Evolutionary conservation across 306 rosid genomes (phyloP).

Genomic region (Vigna trinervia): DNA sequence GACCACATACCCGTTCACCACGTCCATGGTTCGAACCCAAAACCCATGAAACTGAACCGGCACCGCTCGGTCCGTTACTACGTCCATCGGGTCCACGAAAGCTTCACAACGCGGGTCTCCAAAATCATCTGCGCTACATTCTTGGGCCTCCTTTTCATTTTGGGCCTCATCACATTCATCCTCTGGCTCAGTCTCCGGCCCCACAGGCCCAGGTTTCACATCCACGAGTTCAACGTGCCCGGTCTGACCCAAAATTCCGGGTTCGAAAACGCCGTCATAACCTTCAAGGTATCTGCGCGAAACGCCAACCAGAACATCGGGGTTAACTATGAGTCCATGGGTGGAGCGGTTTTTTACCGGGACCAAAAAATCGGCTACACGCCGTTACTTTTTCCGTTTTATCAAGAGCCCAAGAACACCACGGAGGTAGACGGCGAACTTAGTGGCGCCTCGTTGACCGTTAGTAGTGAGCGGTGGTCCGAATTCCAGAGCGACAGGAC

Average conservation of each 20-base stretch:
- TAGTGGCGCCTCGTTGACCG: slow-evolving; percentile 57
- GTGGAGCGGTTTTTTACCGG: slow-evolving; percentile 60
- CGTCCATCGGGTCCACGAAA: slow-evolving; percentile 78
- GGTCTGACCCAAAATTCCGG: slow-evolving; percentile 62
- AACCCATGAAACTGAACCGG: slow-evolving; percentile 59
- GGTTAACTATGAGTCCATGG: slow-evolving; percentile 62
- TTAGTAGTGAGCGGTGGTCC: slow-evolving; percentile 62
- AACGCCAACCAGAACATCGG: slow-evolving; percentile 80
- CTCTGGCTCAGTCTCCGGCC: slow-evolving; percentile 90
- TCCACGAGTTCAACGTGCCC: slow-evolving; percentile 66
- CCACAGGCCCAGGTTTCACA: slow-evolving; percentile 79
- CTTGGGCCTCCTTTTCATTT: slow-evolving; percentile 58
- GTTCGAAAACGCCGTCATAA: slow-evolving; percentile 53
- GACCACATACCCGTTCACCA: slow-evolving; percentile 54
- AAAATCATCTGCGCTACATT: slow-evolving; percentile 72
- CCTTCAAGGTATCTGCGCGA: slow-evolving; percentile 62
- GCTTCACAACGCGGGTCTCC: slow-evolving; percentile 74
- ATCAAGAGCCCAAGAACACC: slow-evolving; percentile 74
- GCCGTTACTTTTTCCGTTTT: slow-evolving; percentile 55
- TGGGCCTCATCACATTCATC: slow-evolving; percentile 70
- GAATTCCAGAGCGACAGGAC: slow-evolving; percentile 68
- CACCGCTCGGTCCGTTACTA: slow-evolving; percentile 68
- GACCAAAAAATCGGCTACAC: slow-evolving; percentile 63
- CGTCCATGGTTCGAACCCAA: slow-evolving; percentile 31
- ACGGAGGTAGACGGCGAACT: slow-evolving; percentile 51